Conservation (phyloP, 2,329 filamentous ascomycete genomes). For the Massarina eburnea region DNA sequence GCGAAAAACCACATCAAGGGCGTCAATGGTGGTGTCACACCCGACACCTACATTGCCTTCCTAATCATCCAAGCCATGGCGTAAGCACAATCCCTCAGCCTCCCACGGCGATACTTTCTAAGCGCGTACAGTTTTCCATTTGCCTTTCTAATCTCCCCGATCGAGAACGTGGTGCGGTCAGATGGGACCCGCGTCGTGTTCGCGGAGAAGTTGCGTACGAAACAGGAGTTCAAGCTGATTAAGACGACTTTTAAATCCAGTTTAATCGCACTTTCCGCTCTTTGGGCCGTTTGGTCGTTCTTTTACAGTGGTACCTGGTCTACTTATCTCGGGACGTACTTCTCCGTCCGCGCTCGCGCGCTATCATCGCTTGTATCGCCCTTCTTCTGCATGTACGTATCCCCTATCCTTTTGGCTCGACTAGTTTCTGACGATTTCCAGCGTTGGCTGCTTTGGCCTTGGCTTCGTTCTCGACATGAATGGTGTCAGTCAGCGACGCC, state of each 20-base stretch:
- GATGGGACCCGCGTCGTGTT: conserved; percentile 49
- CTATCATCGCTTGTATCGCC: conserved; percentile 51
- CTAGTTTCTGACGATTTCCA: too few species aligned
- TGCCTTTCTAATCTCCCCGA: conserved; percentile 50
- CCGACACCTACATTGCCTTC: conserved; percentile 52
- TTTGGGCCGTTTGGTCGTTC: conserved; percentile 53
- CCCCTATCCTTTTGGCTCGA: too few species aligned
- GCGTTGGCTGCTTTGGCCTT: conserved; percentile 52
- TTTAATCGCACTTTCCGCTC: conserved; percentile 43
- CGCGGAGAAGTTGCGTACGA: conserved; percentile 45
- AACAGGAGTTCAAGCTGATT: conserved; percentile 45
- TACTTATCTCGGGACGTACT: conserved; percentile 50
- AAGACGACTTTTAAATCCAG: conserved; percentile 39
- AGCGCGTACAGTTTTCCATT: too few species aligned
- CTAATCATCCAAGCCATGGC: conserved; percentile 52
- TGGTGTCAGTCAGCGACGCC: conserved; percentile 58
- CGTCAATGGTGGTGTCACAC: conserved; percentile 42
- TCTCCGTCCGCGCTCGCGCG: conserved; percentile 48
- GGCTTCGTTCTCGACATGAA: conserved; percentile 66
- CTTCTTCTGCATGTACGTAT: conserved; percentile 57
- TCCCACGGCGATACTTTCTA: too few species aligned
- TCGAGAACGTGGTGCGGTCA: conserved; percentile 50
- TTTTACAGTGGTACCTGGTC: conserved; percentile 52
- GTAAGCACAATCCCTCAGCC: too few species aligned
- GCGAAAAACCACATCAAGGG: conserved; percentile 32